Conservation (phyloP, 2,329 filamentous ascomycete genomes). For the Cryoendolithus antarcticus region DNA sequence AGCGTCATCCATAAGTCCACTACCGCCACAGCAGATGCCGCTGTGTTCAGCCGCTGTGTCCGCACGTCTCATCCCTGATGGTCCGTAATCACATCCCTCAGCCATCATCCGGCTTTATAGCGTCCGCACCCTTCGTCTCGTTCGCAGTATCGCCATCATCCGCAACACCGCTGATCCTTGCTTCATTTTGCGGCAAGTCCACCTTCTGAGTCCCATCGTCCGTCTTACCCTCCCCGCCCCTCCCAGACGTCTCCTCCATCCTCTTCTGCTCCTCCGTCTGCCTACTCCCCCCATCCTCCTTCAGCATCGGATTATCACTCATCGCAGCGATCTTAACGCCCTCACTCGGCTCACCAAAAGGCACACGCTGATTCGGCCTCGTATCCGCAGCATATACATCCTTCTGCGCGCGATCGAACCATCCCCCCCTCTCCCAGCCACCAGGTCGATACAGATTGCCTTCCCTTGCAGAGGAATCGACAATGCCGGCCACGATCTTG, state of each 20-base stretch:
- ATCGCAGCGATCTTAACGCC: conserved; percentile 21
- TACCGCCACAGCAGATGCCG: no score
- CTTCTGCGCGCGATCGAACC: conserved; percentile 47
- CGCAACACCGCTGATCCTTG: no score
- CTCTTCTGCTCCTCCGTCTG: conserved; percentile 23
- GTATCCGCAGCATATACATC: conserved; percentile 27
- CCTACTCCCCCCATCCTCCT: conserved; percentile 20
- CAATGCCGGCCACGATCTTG: conserved; percentile 56
- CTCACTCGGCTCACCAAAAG: conserved; percentile 13
- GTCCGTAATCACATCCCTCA: no score
- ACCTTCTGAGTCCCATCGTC: neutral
- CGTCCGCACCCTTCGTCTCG: no score
- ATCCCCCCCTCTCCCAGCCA: conserved; percentile 71
- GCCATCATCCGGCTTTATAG: no score
- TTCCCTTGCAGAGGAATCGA: conserved; percentile 45
- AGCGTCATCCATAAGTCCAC: no score
- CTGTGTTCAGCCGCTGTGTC: no score
- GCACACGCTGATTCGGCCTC: conserved; percentile 14
- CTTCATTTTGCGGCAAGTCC: no score
- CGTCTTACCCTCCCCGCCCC: conserved; percentile 1
- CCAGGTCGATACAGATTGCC: conserved; percentile 56
- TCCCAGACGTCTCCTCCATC: conserved; percentile 15
- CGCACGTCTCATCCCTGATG: no score
- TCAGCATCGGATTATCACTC: conserved; percentile 19
- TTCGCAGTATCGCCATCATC: no score